phyloP scores from a whole-genome alignment of 176 grass and related monocot species.

The Oryza glaberrima region DNA sequence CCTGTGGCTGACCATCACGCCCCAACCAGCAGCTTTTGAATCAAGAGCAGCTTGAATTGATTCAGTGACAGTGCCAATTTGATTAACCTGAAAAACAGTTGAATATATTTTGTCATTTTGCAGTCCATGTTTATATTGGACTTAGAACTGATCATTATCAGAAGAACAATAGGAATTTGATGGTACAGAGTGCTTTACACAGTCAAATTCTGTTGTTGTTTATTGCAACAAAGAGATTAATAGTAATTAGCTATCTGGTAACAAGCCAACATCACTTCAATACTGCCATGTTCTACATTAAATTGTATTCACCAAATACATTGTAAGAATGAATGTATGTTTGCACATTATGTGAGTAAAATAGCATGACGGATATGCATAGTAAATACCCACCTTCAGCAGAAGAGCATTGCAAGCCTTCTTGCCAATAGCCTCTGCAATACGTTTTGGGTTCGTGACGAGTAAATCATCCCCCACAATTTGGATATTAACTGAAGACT shows the following conservation, averaged over 20 bases:
- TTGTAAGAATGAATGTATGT: background rate
- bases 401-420: slow-evolving; percentile 95
- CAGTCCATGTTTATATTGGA: background rate
- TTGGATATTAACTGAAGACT: slow-evolving; percentile 88
- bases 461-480: slow-evolving; percentile 95
- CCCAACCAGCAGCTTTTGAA: slow-evolving; percentile 95
- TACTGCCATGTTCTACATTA: background rate
- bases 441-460: slow-evolving; percentile 96
- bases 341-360: background rate
- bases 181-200: background rate
- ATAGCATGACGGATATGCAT: background rate
- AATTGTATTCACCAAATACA: background rate
- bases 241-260: background rate
- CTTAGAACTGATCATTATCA: background rate
- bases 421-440: slow-evolving; percentile 80
- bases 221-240: background rate
- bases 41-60: slow-evolving; percentile 95
- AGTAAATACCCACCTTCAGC: slow-evolving; percentile 65
- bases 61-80: slow-evolving; percentile 85
- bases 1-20: slow-evolving; percentile 97
- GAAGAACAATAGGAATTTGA: background rate
- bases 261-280: background rate
- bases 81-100: slow-evolving; percentile 74
- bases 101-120: background rate
- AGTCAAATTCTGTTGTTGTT: background rate